A percentile compares a stretch with the other conserved stretches of the same genome.
Evolutionary conservation across 345 rosid species (phyloP).

Genomic region (Trapa bicornis): DNA sequence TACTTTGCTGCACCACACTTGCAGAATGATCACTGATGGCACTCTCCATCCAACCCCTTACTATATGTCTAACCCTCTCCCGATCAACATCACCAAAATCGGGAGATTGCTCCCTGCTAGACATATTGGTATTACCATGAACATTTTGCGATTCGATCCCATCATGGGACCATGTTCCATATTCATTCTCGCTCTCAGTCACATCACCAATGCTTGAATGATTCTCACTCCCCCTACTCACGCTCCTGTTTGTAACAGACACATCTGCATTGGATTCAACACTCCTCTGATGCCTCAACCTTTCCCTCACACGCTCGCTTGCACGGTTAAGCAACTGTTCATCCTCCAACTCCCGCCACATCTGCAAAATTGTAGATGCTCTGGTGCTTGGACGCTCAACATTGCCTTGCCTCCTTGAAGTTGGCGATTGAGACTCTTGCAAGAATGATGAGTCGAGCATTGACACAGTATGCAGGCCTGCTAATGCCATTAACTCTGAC

Average conservation of each 20-base stretch:
- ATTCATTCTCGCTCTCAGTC: constrained; percentile 83
- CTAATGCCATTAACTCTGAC: constrained; percentile 92
- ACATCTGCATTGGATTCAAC: constrained; percentile 40
- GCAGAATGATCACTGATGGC: constrained; percentile 59
- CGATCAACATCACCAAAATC: constrained; percentile 91
- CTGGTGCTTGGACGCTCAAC: constrained; percentile 77
- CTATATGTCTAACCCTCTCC: constrained; percentile 93
- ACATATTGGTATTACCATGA: constrained; percentile 37
- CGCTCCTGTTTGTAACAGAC: constrained; percentile 36
- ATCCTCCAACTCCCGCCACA: constrained; percentile 99
- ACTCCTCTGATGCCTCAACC: constrained; percentile 64
- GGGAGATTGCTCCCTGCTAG: constrained; percentile 89
- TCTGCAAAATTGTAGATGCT: constrained; percentile 78
- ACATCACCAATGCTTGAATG: constrained; percentile 57
- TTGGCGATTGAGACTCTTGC: constrained; percentile 72
- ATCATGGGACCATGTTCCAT: constrained; percentile 62
- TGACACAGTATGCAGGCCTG: constrained; percentile 89
- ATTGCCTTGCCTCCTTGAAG: constrained; percentile 61
- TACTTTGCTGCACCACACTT: constrained; percentile 44
- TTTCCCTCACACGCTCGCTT: constrained; percentile 65
- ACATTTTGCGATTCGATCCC: constrained; percentile 40
- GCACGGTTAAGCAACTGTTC: constrained; percentile 84
- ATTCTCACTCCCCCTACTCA: constrained; percentile 53
- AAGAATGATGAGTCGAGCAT: constrained; percentile 94
- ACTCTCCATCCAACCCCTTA: constrained; percentile 86